Conservation (phyloP, 1,284 basidiomycete species). For the Trametes polyzona region DNA sequence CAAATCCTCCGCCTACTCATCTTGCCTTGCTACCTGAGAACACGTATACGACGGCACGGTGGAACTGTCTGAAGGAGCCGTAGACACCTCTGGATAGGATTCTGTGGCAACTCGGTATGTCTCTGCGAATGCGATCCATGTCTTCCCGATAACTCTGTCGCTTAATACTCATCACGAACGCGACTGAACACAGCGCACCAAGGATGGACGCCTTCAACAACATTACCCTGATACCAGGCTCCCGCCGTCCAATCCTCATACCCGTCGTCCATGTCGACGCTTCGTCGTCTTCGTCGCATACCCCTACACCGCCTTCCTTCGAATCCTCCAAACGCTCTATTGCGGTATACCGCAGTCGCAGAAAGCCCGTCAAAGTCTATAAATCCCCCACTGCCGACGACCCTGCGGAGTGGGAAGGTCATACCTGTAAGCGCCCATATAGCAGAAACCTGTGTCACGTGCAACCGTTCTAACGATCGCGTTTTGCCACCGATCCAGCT, state of each 20-base stretch:
- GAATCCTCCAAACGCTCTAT: neutral
- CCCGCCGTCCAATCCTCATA: conserved; percentile 22
- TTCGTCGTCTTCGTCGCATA: conserved; percentile 18
- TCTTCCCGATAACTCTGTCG: neutral
- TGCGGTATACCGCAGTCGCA: conserved; percentile 2
- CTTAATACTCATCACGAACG: neutral
- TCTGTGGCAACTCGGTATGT: conserved; percentile 7
- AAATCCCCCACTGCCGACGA: conserved; percentile 21
- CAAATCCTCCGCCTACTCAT: neutral
- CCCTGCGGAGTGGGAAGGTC: conserved; percentile 20
- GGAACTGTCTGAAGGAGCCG: too few relatives aligned
- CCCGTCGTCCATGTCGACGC: conserved; percentile 10
- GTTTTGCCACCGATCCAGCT: neutral
- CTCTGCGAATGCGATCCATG: too few relatives aligned
- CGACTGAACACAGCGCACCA: neutral
- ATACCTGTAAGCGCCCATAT: conserved; percentile 22
- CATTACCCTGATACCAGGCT: conserved; percentile 19
- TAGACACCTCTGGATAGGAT: neutral
- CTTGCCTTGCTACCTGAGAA: too few relatives aligned
- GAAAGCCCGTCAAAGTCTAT: conserved; percentile 17
- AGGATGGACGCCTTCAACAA: conserved; percentile 24
- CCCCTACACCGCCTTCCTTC: conserved; percentile 7
- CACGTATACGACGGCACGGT: too few relatives aligned
- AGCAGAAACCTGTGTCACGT: conserved; percentile 18
- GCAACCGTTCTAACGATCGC: conserved; percentile 20